Evolutionary conservation across 257 asterid genomes (phyloP).

Genomic region (Solanum ossicruentum): DNA sequence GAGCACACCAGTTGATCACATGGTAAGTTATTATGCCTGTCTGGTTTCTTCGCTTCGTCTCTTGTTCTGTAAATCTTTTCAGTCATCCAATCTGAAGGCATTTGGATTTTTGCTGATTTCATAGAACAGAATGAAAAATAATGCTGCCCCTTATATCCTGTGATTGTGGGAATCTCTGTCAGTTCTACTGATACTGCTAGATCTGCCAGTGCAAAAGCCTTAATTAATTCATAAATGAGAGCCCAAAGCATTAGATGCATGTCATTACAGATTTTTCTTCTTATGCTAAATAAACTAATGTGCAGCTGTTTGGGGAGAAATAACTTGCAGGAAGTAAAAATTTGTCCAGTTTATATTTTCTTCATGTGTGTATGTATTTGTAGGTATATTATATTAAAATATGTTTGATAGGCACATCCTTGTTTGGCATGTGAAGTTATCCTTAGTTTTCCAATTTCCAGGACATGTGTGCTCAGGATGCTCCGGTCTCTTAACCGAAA

Average conservation of each 20-base stretch:
- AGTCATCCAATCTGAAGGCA: not conserved
- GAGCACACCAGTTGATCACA: slow-evolving; percentile 7
- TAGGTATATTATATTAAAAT: not conserved
- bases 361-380: not conserved
- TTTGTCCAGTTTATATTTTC: not conserved
- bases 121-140: not conserved
- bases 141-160: not conserved
- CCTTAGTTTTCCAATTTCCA: not conserved
- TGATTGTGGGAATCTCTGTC: not conserved
- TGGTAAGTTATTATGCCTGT: slow-evolving; percentile 24
- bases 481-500: not conserved
- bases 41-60: not conserved
- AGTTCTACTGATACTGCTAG: not conserved
- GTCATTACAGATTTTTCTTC: not conserved
- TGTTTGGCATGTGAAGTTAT: not conserved
- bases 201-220: not conserved
- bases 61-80: not conserved
- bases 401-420: not conserved
- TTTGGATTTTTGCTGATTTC: not conserved
- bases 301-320: not conserved
- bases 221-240: not conserved
- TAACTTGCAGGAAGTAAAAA: not conserved
- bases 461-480: not conserved
- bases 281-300: not conserved
- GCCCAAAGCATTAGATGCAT: not conserved